These are phyloP conservation scores for Fomitopsis betulina DNA, from an alignment of 1,284 basidiomycete species.

Conservation along the genomic window DNA sequence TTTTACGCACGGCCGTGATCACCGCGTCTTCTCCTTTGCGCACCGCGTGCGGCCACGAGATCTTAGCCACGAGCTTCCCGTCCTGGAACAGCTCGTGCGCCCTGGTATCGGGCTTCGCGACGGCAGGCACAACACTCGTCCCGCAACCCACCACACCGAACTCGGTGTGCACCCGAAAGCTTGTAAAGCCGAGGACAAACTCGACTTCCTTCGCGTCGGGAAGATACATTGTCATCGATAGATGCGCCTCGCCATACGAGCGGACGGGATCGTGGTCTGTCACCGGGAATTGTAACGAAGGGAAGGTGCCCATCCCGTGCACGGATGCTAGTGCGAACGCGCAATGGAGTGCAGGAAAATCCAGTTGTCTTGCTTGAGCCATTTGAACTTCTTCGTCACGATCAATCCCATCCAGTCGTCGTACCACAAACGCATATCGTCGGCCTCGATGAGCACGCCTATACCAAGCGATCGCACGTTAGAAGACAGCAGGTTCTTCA, in stretches of 20 bases:
- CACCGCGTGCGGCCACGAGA: not conserved
- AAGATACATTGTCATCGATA: not conserved
- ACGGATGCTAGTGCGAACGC: not conserved
- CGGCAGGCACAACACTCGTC: constrained; percentile 8
- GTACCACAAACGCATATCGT: not conserved
- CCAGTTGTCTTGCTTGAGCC: not conserved
- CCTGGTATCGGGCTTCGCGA: not conserved
- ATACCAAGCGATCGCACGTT: not conserved
- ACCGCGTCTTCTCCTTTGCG: not conserved
- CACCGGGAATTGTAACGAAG: not conserved
- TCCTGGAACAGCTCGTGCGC: not conserved
- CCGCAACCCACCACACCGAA: constrained; percentile 3
- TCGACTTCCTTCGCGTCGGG: not conserved
- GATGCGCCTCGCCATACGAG: not conserved
- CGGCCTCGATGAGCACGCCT: not conserved
- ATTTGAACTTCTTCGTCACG: not conserved
- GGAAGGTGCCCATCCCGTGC: not conserved
- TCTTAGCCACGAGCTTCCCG: not conserved
- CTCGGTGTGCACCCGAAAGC: not conserved
- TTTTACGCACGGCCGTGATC: not conserved
- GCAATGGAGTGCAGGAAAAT: not conserved
- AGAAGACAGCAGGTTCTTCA: not conserved
- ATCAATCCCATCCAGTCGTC: not conserved
- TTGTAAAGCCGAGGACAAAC: not conserved
- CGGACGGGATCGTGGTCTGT: not conserved